Base-by-base conservation (phyloP, 116 monocot genomes). In the Phalaenopsis hybrid region DNA sequence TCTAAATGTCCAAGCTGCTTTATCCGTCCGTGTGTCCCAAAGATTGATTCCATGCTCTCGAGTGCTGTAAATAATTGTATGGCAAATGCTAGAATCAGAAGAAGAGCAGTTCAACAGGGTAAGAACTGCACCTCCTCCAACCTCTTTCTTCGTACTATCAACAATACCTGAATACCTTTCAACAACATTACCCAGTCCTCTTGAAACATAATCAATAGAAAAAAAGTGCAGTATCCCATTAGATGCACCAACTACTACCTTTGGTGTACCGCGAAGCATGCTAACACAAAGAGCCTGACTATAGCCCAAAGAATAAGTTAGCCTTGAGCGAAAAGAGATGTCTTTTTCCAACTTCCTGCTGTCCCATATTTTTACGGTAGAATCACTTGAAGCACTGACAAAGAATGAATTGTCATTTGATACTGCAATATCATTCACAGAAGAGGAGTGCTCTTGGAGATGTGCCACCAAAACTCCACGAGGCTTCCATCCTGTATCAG, bases 141-240 rank as follows among this genome's bases (percentile, higher is more conserved):
- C 84, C 21, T 95, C 92, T 82, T 87, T 91, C 88, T 87, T 95
- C 85, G 89, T 90, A 34, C 95, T 80, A 85, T 99, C 90, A 87
- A 85, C 89, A 87, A 95, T 89, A 81, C 99, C 99, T 45, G 99
- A 95, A 74, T 99, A 99, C 85, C 90, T 95, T 81, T 99, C 99
- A 78, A 95, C 88, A 16, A 89, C 88, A 84, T 82, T 91, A 31
- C 92, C 92, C 55, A 86, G 45, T 20, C 95, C 93, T 84, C 88
- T 90, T 33, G 96, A 94, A 77, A 92, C 84, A 75, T 91, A 91
- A 84, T 99, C 99, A 77, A 99, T 87, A 80, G 95, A 91, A 82
- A 99, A 95, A 61, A 93, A 78, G 79, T 99, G 99, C 74, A 99
- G 50, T 50, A 58, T 83, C 31, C 99, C 99, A 85, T 93, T 87